Base-by-base conservation (phyloP, 192 early-diverging fungal species). In the Linnemannia schmuckeri region DNA sequence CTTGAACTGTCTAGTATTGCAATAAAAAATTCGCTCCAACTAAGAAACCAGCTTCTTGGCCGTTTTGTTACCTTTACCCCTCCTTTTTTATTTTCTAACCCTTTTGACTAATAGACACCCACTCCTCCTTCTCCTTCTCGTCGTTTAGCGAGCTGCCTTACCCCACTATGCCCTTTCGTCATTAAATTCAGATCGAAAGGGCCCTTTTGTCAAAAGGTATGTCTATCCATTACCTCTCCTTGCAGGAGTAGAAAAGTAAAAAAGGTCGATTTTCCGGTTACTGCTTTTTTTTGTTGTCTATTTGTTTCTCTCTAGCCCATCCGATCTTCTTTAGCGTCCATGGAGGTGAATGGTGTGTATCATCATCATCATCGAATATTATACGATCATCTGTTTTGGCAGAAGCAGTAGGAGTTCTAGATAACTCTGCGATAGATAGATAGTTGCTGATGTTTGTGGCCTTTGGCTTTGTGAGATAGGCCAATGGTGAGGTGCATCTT, bases 21-120 rank as follows among this genome's bases (percentile, higher is more conserved):
- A 66, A 66, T 66, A 27, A 66, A 66, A 27, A 52, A 2, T 18
- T 52, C 49, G 17, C 2, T 52, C 18, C 49, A 52, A 24, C 61
- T 3, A 66, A 33, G 61, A 13, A 66, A 66, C 61, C 61, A 66
- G 61, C 61, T 66, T 33, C 61, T 66, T 66, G 61, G 61, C 61
- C 61, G 61, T 66, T 66, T 66, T 66, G 61, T 66, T 35, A 35
- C 30, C 27, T 15, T 66, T 33, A 13, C 49, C 49, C 47, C 47
- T 49, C 15, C 47, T 17, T 30, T 63, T 66, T 27, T 57, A 27
- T 57, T 57, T 18, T 52, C 49, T 52, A 22, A 20, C 49, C 49
- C 49, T 52, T 52, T 52, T 52, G 49, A 52, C 17, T 52, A 52
- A 52, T 52, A 52, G 49, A 52, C 49, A 20, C 6, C 17, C 18